Percentiles rank a stretch among this genome's conserved stretches.
Conservation (phyloP, 306 rosid species). For the Dicorynia guianensis region DNA sequence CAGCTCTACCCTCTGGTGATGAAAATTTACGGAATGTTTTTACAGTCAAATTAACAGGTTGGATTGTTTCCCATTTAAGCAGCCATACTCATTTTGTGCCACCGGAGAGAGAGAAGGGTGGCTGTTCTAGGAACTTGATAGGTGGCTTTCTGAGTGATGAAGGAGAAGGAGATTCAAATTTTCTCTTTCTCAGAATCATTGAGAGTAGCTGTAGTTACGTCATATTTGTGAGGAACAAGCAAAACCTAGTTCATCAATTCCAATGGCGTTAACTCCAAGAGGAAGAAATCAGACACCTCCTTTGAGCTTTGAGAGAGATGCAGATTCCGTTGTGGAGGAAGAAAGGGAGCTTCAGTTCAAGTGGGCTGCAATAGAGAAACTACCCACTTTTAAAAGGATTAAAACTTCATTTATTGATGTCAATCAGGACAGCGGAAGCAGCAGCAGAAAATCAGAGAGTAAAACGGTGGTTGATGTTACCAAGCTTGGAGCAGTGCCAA, state of each 20-base stretch:
- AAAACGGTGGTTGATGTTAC: conserved; percentile 63
- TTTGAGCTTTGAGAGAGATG: conserved; percentile 52
- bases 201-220: neutral
- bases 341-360: conserved; percentile 54
- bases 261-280: conserved; percentile 59
- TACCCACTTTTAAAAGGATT: conserved; percentile 61
- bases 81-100: conserved; percentile 16
- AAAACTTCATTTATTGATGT: conserved; percentile 59
- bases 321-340: conserved; percentile 62
- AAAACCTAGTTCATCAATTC: conserved; percentile 14
- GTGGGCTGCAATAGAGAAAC: conserved; percentile 65
- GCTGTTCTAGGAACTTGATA: conserved; percentile 36
- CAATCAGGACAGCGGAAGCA: conserved; percentile 32
- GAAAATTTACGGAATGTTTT: conserved; percentile 30
- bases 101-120: conserved; percentile 4
- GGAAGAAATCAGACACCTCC: conserved; percentile 53
- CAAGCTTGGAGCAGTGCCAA: conserved; percentile 59
- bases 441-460: conserved; percentile 40
- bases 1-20: conserved; percentile 15
- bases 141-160: conserved; percentile 7
- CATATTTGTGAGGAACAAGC: conserved; percentile 34
- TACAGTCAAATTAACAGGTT: conserved; percentile 34
- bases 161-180: neutral
- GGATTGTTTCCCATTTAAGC: conserved; percentile 28
- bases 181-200: conserved; percentile 22